These are phyloP conservation scores for Exophiala viscosa DNA, from an alignment of 2,329 filamentous ascomycete genomes.

Conservation along the genomic window DNA sequence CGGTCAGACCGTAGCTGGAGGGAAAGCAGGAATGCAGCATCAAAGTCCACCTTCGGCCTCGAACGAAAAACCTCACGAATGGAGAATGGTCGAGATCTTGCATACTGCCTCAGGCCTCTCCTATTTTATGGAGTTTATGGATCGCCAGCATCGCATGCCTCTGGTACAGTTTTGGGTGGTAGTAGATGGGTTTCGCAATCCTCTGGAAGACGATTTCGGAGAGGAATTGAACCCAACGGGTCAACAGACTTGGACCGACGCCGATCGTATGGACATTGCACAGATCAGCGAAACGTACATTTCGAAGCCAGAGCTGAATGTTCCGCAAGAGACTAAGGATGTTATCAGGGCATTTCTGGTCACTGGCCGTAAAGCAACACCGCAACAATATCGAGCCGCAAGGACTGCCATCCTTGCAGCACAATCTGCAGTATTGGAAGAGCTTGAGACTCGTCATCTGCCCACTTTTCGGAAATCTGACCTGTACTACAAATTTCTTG, in stretches of 20 bases:
- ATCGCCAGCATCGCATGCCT: slow-evolving; percentile 78
- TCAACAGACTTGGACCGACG: slow-evolving; percentile 65
- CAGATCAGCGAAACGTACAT: slow-evolving; percentile 92
- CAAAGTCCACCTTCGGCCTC: slow-evolving; percentile 35
- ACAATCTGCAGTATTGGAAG: slow-evolving; percentile 78
- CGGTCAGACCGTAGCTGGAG: slow-evolving; percentile 56
- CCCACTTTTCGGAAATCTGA: slow-evolving; percentile 88
- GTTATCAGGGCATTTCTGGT: slow-evolving; percentile 74
- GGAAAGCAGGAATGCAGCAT: slow-evolving; percentile 26
- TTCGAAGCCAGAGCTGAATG: slow-evolving; percentile 73
- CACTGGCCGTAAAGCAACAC: slow-evolving; percentile 70
- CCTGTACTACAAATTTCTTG: slow-evolving; percentile 91
- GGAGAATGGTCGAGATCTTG: slow-evolving; percentile 77
- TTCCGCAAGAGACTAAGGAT: slow-evolving; percentile 65
- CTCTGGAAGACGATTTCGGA: slow-evolving; percentile 78
- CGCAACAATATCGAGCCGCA: slow-evolving; percentile 77
- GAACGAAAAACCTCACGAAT: slow-evolving; percentile 63
- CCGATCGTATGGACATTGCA: slow-evolving; percentile 80
- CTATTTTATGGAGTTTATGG: slow-evolving; percentile 99
- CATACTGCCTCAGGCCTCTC: slow-evolving; percentile 86
- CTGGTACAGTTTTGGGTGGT: slow-evolving; percentile 98
- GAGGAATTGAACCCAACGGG: slow-evolving; percentile 47
- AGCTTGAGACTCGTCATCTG: slow-evolving; percentile 77
- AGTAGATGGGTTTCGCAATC: slow-evolving; percentile 92
- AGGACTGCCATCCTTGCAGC: slow-evolving; percentile 75